Evolutionary conservation across 441 rosid genomes (phyloP).

Genomic region (Gossypium lobatum): DNA sequence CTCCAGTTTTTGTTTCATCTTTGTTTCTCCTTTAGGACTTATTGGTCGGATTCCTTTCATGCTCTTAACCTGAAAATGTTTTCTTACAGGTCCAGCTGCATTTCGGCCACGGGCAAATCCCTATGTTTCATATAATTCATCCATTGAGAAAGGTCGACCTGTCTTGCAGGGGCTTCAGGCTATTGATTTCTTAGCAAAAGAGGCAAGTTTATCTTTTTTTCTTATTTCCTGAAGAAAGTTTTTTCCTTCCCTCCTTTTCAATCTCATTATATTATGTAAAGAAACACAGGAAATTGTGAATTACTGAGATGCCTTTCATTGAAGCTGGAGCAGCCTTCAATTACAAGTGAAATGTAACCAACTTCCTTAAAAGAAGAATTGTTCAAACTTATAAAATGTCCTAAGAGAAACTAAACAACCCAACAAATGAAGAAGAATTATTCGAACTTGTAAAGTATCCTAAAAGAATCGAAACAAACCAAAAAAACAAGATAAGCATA

Average conservation of each 20-base stretch:
- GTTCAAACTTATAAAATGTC: too few relatives aligned
- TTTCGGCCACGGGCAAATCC: conserved; percentile 89
- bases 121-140: conserved; percentile 52
- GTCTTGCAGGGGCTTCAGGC: conserved; percentile 95
- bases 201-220: conserved; percentile 48
- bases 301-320: too few relatives aligned
- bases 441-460: too few relatives aligned
- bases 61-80: conserved; percentile 15
- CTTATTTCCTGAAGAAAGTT: not conserved
- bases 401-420: too few relatives aligned
- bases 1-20: not conserved
- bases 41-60: not conserved
- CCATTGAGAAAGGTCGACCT: conserved; percentile 93
- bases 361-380: too few relatives aligned
- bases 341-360: too few relatives aligned
- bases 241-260: not conserved
- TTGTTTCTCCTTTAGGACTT: not conserved
- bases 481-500: too few relatives aligned
- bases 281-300: too few relatives aligned
- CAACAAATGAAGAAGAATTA: too few relatives aligned
- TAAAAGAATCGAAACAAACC: too few relatives aligned
- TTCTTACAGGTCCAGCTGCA: conserved; percentile 87
- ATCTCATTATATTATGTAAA: not conserved
- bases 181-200: conserved; percentile 87
- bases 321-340: too few relatives aligned